phyloP scores from a whole-genome alignment of 306 rosid genomes.

The Castanea crenata region DNA sequence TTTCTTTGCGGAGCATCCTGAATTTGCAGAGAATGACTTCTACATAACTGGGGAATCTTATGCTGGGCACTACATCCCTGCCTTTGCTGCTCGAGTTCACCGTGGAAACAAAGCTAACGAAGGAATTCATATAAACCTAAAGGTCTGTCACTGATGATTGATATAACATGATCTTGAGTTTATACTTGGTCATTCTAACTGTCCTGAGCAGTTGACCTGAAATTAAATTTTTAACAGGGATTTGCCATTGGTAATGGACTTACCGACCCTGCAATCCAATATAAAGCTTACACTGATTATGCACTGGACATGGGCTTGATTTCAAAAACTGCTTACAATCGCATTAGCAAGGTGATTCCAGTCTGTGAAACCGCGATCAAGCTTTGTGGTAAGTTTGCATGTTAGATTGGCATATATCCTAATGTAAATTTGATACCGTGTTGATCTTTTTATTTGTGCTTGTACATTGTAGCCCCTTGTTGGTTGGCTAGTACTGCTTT shows the following conservation, averaged over 20 bases:
- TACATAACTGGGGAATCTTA: slow-evolving; percentile 96
- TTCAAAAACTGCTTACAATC: slow-evolving; percentile 56
- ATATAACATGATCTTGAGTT: slow-evolving; percentile 1
- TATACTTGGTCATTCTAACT: background rate
- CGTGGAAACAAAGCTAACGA: slow-evolving; percentile 91
- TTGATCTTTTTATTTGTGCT: slow-evolving; percentile 3
- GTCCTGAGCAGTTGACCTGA: background rate
- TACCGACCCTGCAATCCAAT: slow-evolving; percentile 93
- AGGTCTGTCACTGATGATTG: slow-evolving; percentile 47
- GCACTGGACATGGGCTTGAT: slow-evolving; percentile 85
- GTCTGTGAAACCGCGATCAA: slow-evolving; percentile 81
- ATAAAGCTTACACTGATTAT: slow-evolving; percentile 83
- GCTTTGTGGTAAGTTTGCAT: slow-evolving; percentile 65
- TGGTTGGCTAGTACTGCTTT: background rate
- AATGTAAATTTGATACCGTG: background rate
- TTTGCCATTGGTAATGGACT: slow-evolving; percentile 98
- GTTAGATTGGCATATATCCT: slow-evolving; percentile 13
- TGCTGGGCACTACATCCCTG: slow-evolving; percentile 99
- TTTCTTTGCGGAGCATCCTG: slow-evolving; percentile 80
- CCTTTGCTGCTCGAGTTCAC: slow-evolving; percentile 91
- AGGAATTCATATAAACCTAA: slow-evolving; percentile 90
- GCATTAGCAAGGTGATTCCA: slow-evolving; percentile 68
- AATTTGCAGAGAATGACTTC: slow-evolving; percentile 74
- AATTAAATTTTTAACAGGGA: slow-evolving; percentile 60
- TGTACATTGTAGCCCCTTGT: slow-evolving; percentile 3